Conservation (phyloP, 176 grass and related monocot genomes). For the Oryza longistaminata region DNA sequence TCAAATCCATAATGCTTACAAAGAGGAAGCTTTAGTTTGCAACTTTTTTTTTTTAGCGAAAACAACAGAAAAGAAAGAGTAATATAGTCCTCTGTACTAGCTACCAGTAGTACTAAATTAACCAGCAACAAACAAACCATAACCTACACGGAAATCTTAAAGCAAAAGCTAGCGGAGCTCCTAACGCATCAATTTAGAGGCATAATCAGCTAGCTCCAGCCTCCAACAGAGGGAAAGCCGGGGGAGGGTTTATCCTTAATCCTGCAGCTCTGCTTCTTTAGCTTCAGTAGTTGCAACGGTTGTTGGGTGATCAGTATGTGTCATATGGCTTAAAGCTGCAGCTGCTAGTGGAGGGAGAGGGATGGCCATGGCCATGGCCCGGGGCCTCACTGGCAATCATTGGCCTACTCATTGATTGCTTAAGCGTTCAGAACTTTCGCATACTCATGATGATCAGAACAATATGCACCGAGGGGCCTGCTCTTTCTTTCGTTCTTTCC, state of each 20-base stretch:
- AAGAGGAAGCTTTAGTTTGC: conserved; percentile 16
- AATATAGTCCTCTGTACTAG: background rate
- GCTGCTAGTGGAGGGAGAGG: conserved; percentile 41
- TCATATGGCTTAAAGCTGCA: conserved; percentile 27
- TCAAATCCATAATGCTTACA: conserved; percentile 39
- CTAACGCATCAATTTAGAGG: conserved; percentile 14
- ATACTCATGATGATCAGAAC: conserved; percentile 56
- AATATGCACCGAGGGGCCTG: conserved; percentile 29
- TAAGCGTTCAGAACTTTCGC: conserved; percentile 60
- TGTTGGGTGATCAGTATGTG: conserved; percentile 42
- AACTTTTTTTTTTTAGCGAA: background rate
- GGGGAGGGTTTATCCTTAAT: conserved; percentile 1
- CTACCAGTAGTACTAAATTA: background rate
- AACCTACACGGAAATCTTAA: background rate
- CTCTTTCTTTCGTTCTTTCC: background rate
- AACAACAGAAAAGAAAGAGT: background rate
- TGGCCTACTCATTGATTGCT: conserved; percentile 76
- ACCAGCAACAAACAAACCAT: conserved; percentile 12
- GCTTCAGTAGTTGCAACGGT: conserved; percentile 34
- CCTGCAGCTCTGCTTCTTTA: conserved; percentile 12
- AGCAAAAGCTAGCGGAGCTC: conserved; percentile 20
- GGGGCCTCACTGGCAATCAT: conserved; percentile 64
- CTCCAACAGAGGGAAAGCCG: conserved; percentile 18
- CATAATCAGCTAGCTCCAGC: conserved; percentile 13
- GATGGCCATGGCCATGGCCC: background rate